Percentiles rank a stretch among this genome's conserved stretches.
Conservation (phyloP, 306 rosid species). For the Dryas drummondii region DNA sequence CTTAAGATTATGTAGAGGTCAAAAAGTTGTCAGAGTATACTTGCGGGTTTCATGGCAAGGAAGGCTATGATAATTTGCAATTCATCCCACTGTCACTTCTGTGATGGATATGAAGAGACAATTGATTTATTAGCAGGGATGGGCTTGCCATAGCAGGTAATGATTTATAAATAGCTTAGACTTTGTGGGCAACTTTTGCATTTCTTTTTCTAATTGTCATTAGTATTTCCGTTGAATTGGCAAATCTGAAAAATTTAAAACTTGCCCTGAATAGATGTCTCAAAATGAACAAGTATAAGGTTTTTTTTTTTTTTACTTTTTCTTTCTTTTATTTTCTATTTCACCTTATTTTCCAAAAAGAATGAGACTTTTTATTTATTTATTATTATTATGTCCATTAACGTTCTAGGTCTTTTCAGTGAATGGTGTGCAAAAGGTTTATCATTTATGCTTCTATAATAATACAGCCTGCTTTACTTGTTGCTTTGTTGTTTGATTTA, state of each 20-base stretch:
- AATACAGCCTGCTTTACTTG: not conserved
- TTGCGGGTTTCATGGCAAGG: constrained; percentile 24
- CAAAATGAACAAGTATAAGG: not conserved
- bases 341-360: not conserved
- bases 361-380: not conserved
- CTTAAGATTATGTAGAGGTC: constrained; percentile 15
- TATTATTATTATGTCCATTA: not conserved
- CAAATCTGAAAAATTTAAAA: not conserved
- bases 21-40: constrained; percentile 1
- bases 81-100: constrained; percentile 15
- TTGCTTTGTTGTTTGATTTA: not conserved
- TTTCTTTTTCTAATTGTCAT: not conserved
- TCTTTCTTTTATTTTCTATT: not conserved
- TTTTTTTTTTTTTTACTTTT: not conserved
- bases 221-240: not conserved
- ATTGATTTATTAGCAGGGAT: constrained; percentile 18
- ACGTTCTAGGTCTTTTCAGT: not conserved
- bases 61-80: constrained; percentile 28
- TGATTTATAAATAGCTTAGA: constrained; percentile 21
- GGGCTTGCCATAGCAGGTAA: constrained; percentile 31
- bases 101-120: constrained; percentile 30
- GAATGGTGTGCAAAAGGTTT: not conserved
- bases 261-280: not conserved
- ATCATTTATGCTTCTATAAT: not conserved
- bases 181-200: constrained; percentile 13